A percentile compares a stretch with the other conserved stretches of the same genome.
Evolutionary conservation across 495 filamentous ascomycete genomes (phyloP).

Genomic region (Penicillium paxilli): DNA sequence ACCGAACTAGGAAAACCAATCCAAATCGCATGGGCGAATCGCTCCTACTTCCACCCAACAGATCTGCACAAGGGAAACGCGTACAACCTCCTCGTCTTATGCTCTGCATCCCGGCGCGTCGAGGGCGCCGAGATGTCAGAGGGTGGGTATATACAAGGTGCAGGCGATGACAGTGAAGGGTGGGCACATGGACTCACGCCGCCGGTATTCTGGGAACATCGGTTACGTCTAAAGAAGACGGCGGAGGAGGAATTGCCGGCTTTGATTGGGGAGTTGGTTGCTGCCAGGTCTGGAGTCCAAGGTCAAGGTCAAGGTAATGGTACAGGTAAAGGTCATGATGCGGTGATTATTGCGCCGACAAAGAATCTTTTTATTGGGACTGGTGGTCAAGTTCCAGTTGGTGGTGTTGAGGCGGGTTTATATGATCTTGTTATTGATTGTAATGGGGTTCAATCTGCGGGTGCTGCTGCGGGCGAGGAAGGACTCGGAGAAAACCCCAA

Average conservation of each 20-base stretch:
- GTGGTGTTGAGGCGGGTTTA: slow-evolving; percentile 7
- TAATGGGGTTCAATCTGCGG: slow-evolving; percentile 36
- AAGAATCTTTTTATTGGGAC: slow-evolving; percentile 40
- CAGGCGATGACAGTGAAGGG: slow-evolving; percentile 87
- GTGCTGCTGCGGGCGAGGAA: neutral
- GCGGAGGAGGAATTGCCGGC: slow-evolving; percentile 64
- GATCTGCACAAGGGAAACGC: slow-evolving; percentile 40
- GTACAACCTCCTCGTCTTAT: slow-evolving; percentile 68
- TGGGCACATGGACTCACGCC: slow-evolving; percentile 83
- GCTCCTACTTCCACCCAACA: slow-evolving; percentile 37
- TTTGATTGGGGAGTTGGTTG: slow-evolving; percentile 59
- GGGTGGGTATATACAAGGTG: slow-evolving; percentile 88
- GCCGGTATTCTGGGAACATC: slow-evolving; percentile 73
- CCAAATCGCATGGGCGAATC: slow-evolving; percentile 44
- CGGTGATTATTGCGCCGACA: slow-evolving; percentile 38
- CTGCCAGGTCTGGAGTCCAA: neutral
- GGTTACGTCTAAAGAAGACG: slow-evolving; percentile 52
- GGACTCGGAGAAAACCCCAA: slow-evolving; percentile 24
- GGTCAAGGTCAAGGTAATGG: slow-evolving; percentile 7
- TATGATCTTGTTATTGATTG: slow-evolving; percentile 52
- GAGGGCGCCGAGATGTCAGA: slow-evolving; percentile 63
- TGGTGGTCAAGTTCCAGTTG: slow-evolving; percentile 1
- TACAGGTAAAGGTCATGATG: slow-evolving; percentile 22
- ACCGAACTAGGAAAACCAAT: slow-evolving; percentile 42
- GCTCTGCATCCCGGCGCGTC: slow-evolving; percentile 74